Base-by-base conservation (phyloP, 176 grass and related monocot genomes). In the Dendrocalamus sinicus region DNA sequence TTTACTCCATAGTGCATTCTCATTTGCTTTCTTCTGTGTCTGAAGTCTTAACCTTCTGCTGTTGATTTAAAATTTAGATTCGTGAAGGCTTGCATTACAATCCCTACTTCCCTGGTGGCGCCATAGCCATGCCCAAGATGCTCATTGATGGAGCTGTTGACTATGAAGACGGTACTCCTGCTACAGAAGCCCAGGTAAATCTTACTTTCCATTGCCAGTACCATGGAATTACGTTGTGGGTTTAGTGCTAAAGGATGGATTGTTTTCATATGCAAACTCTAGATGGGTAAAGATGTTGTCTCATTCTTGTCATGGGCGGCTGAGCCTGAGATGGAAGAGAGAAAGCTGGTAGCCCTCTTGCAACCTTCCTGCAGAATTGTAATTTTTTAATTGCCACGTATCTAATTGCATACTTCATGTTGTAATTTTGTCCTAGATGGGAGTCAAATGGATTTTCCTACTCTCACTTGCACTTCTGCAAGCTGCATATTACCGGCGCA, bases 201-300 rank as follows among this genome's bases (percentile, higher is more conserved):
- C 66, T 9, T 50, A 39, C 58, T 30, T 50, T 24, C 43, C 44
- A 59, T 54, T 15, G 4, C n/a, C 45, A 41, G 61, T 8, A 63
- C 44, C 60, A 44, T 65, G 2, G 16, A 32, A 61, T 67, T 39
- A 44, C 63, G 45, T 19, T 22, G 23, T 82, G 12, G 39, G 2
- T 30, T 77, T 90, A 7, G 88, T 92, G 9, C 62, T 47, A 47
- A 75, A 76, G 57, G 68, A 55, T 84, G 32, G 24, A 32, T 16
- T 44, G 32, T 54, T 47, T 14, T 66, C 57, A 53, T 89, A 19
- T 91, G 32, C 32, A 35, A 35, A 35, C 59, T 76, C 23, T 22
- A 99, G 96, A 96, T 99, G 96, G 96, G 96, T 66, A 99, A 99
- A 91, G 93, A 99, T 82, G 92, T 96, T 0, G 96, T 99, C 12